Conservation (phyloP, 2,329 filamentous ascomycete species). For the Botrytis fabae region DNA sequence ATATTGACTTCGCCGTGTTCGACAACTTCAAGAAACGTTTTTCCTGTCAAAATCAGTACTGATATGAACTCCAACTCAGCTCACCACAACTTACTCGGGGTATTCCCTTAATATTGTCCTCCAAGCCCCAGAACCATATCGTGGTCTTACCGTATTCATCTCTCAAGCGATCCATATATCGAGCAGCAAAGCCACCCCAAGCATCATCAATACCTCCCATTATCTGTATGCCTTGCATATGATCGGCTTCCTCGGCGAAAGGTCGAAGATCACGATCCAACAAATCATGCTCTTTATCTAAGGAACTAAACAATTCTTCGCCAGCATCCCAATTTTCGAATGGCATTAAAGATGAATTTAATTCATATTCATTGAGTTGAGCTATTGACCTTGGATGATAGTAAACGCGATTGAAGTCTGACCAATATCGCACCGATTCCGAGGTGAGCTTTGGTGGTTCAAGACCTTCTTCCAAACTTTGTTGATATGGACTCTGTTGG, state of each 20-base stretch:
- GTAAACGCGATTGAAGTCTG: conserved; percentile 89
- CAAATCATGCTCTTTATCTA: conserved; percentile 81
- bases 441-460: conserved; percentile 63
- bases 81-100: conserved; percentile 50
- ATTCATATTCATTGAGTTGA: conserved; percentile 83
- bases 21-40: conserved; percentile 64
- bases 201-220: conserved; percentile 72
- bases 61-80: conserved; percentile 8
- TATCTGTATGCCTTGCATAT: conserved; percentile 83
- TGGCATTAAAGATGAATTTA: conserved; percentile 76
- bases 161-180: conserved; percentile 73
- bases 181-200: conserved; percentile 75
- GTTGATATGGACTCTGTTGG: conserved; percentile 71
- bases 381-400: conserved; percentile 87
- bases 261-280: conserved; percentile 86
- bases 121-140: conserved; percentile 84
- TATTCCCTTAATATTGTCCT: conserved; percentile 57
- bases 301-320: conserved; percentile 69
- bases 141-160: conserved; percentile 90
- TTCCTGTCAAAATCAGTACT: conserved; percentile 47
- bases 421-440: conserved; percentile 87
- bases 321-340: conserved; percentile 77
- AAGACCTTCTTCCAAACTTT: conserved; percentile 71
- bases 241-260: conserved; percentile 91
- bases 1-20: conserved; percentile 73